Evolutionary conservation across 495 filamentous ascomycete genomes (phyloP), one percentile per base, ranked within the genome.

Genomic region (Oleoguttula mirabilis): DNA sequence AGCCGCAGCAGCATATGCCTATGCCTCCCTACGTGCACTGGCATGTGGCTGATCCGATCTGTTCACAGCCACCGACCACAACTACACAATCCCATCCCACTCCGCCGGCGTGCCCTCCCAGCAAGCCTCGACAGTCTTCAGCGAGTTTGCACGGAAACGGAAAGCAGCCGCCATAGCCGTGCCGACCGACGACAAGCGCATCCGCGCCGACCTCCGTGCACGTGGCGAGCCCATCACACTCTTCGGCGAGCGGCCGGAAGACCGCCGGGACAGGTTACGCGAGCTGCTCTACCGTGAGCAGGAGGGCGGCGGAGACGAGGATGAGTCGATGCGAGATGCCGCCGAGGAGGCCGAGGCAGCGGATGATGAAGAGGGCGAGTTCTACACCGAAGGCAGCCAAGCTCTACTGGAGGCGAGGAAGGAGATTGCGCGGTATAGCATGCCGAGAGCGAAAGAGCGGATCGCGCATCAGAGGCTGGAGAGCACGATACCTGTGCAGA

Each of bases 201-300:
- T 99, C 25, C 81, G 86, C 28, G 65, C 73, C 19, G 76, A 76
- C 25, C 66, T 96, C 39, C 79, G 92, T 52, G 79, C 88, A 51
- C 68, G 94, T 25, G 83, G 82, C 10, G 79, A 99, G 57, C 92
- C 90, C 2, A 80, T 96, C 41, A 99, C 92, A 4, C 70, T 96
- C 0, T 99, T 99, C 52, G 90, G 85, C 32, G 90, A 99, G 68
- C 87, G 84, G 4, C 81, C 80, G 0, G 77, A 68, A 4, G 88
- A 96, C 51, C 69, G 90, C 43, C 72, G 90, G 64, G 90, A 95
- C 48, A 74, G 90, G 42, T 58, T 99, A 45, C 76, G 90, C 53
- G 81, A 84, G 56, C 65, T 96, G 0, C 66, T 96, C 30, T 48
- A 39, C 35, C 79, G 79, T 2, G 72, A 74, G 24, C 66, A 83